phyloP scores from a whole-genome alignment of 441 rosid genomes.

The Croton setiger region DNA sequence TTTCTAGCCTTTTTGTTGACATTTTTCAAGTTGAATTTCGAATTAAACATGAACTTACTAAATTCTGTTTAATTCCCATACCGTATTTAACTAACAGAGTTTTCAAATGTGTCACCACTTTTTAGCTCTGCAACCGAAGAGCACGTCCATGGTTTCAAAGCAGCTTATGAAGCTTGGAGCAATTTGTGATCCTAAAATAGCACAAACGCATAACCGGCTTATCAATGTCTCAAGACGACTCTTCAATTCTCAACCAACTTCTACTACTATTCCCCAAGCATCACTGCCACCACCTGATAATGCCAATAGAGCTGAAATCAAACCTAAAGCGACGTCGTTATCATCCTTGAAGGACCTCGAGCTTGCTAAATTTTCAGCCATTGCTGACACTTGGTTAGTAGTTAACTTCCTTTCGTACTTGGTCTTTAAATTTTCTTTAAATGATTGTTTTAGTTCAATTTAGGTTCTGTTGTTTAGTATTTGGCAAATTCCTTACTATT shows the following conservation, averaged over 20 bases:
- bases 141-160: conserved; percentile 13
- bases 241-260: conserved; percentile 9
- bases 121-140: conserved; percentile 2
- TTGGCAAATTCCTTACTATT: background rate
- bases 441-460: background rate
- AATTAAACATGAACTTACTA: too few relatives aligned
- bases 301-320: conserved; percentile 3
- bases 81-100: too few relatives aligned
- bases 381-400: conserved; percentile 78
- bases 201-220: background rate
- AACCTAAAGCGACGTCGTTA: conserved; percentile 9
- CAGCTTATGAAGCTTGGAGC: background rate
- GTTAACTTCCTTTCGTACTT: background rate
- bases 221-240: background rate
- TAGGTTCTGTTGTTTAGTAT: background rate
- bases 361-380: conserved; percentile 84
- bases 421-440: background rate
- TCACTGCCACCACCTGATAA: background rate
- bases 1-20: too few relatives aligned
- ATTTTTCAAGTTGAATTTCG: too few relatives aligned
- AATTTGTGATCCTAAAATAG: background rate
- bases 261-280: background rate
- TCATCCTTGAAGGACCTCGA: conserved; percentile 70
- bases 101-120: background rate
- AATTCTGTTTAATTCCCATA: too few relatives aligned